Conservation (phyloP, 176 grass and related monocot genomes). For the Typha latifolia region DNA sequence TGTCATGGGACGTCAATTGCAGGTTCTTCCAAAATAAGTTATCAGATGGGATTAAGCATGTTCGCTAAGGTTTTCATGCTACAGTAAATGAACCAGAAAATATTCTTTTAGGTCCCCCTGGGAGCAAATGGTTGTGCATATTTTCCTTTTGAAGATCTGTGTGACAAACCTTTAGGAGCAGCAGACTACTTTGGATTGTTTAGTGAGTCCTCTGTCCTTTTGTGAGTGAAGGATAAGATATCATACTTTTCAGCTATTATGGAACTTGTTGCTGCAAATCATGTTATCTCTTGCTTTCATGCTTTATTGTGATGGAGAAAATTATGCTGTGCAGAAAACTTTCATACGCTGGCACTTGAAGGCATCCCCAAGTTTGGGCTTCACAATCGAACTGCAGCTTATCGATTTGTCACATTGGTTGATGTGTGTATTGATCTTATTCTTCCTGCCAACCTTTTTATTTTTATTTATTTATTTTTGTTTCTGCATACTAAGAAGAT, state of each 20-base stretch:
- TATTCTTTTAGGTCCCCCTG: conserved; percentile 46
- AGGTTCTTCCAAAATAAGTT: conserved; percentile 39
- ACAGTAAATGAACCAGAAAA: conserved; percentile 11
- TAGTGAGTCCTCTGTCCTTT: conserved; percentile 41
- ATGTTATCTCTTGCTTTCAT: conserved; percentile 2
- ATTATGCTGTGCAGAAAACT: conserved; percentile 51
- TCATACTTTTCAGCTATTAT: neutral
- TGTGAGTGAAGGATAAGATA: neutral
- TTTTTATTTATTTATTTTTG: neutral
- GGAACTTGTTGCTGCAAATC: neutral
- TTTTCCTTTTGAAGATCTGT: conserved; percentile 87
- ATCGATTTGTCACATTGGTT: conserved; percentile 85
- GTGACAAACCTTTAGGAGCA: conserved; percentile 83
- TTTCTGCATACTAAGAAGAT: neutral
- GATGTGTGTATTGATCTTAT: conserved; percentile 46
- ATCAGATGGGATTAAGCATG: neutral
- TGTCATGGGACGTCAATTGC: conserved; percentile 82
- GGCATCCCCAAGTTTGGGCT: conserved; percentile 78
- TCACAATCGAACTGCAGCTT: conserved; percentile 72
- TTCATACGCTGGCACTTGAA: conserved; percentile 77
- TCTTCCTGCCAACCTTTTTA: neutral
- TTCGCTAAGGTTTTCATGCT: neutral
- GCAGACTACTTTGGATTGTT: conserved; percentile 95
- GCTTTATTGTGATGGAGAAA: neutral
- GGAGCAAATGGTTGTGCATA: conserved; percentile 91